phyloP scores from a whole-genome alignment of 2,329 filamentous ascomycete species.

The Lecanosticta acicola region DNA sequence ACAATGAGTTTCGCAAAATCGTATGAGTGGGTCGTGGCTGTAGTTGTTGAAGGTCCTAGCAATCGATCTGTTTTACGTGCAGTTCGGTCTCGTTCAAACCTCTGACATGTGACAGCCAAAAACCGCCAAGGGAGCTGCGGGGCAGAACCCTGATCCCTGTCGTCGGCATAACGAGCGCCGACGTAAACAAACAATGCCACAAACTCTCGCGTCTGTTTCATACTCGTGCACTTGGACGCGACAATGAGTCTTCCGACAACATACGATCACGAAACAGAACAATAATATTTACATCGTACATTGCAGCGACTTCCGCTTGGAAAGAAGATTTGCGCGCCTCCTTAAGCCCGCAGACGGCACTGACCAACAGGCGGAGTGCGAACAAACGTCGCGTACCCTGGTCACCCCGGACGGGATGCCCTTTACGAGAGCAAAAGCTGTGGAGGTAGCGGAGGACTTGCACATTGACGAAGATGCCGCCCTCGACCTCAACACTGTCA shows the following conservation, averaged over 20 bases:
- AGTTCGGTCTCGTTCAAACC: not conserved
- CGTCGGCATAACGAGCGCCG: not conserved
- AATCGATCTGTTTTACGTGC: no score
- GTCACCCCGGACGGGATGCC: no score
- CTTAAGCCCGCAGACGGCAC: not conserved
- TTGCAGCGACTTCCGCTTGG: no score
- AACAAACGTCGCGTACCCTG: no score
- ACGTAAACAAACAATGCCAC: not conserved
- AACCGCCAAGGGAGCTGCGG: not conserved
- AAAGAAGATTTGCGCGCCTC: not conserved
- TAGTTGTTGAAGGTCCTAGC: no score
- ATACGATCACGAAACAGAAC: no score
- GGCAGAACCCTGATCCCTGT: not conserved
- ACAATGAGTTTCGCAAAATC: no score
- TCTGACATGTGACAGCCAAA: not conserved
- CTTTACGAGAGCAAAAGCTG: conserved; percentile 40
- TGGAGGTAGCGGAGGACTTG: conserved; percentile 35
- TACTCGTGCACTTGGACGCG: no score
- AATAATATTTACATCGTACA: no score
- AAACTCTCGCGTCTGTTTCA: not conserved
- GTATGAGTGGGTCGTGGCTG: no score
- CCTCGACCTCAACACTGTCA: conserved; percentile 29
- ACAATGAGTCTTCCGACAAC: no score
- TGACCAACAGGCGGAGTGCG: no score
- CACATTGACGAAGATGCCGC: conserved; percentile 34